phyloP scores from a whole-genome alignment of 2,329 filamentous ascomycete species.

The Aureobasidium sp. region DNA sequence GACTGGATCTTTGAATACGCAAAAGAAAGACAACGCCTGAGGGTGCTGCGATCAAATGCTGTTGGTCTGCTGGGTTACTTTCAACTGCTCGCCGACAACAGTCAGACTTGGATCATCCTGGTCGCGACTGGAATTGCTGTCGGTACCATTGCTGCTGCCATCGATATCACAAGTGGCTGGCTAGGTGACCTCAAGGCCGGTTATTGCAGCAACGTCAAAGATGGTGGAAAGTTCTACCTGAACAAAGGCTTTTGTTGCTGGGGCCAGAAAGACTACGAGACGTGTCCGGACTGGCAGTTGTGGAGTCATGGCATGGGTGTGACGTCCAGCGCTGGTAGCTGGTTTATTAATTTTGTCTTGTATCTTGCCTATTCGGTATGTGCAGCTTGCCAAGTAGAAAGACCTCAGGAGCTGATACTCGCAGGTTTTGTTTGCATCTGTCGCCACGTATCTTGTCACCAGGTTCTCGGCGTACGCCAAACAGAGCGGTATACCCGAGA shows the following conservation, averaged over 20 bases:
- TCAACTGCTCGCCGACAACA: slow-evolving; percentile 67
- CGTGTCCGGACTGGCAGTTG: slow-evolving; percentile 78
- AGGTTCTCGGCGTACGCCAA: slow-evolving; percentile 81
- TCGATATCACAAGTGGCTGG: slow-evolving; percentile 89
- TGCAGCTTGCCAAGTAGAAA: slow-evolving; percentile 13
- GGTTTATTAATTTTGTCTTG: slow-evolving; percentile 78
- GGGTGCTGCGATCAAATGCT: slow-evolving; percentile 49
- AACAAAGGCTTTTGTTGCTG: slow-evolving; percentile 89
- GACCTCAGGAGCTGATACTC: not conserved
- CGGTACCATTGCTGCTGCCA: slow-evolving; percentile 74
- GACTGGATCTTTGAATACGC: slow-evolving; percentile 99
- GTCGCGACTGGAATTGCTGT: slow-evolving; percentile 77
- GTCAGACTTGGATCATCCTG: slow-evolving; percentile 85
- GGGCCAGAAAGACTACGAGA: slow-evolving; percentile 68
- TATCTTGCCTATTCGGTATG: slow-evolving; percentile 76
- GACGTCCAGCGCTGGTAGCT: slow-evolving; percentile 57
- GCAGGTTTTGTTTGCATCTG: slow-evolving; percentile 66
- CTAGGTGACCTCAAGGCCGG: slow-evolving; percentile 85
- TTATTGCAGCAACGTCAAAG: slow-evolving; percentile 66
- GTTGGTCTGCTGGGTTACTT: slow-evolving; percentile 64
- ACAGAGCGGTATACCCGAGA: slow-evolving; percentile 94
- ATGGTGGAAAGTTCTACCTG: slow-evolving; percentile 82
- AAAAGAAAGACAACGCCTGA: slow-evolving; percentile 81
- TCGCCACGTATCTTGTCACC: slow-evolving; percentile 70
- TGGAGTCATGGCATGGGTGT: slow-evolving; percentile 73